Evolutionary conservation across 345 rosid genomes (phyloP).

Genomic region (Citrus inodora): DNA sequence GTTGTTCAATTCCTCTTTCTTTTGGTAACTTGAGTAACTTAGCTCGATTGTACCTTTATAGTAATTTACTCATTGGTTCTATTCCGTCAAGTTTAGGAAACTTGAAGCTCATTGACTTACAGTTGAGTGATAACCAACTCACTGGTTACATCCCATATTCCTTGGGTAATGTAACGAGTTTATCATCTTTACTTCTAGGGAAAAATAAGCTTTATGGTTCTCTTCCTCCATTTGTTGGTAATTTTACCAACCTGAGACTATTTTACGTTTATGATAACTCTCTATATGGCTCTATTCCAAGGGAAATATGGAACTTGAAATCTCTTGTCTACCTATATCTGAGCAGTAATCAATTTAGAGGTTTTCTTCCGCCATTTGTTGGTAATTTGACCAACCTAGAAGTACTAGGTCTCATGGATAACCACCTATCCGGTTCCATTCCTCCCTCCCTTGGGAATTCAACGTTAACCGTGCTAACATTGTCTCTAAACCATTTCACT

Average conservation of each 20-base stretch:
- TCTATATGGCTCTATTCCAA: constrained; percentile 4
- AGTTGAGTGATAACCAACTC: neutral
- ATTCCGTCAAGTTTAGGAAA: neutral
- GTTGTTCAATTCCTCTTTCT: neutral
- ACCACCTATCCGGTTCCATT: too few relatives aligned
- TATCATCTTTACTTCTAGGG: neutral
- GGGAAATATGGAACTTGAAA: too few relatives aligned
- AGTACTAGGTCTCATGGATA: neutral
- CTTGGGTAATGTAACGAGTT: constrained; percentile 4
- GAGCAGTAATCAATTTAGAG: neutral
- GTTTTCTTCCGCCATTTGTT: neutral
- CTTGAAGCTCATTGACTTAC: neutral
- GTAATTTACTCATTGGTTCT: neutral
- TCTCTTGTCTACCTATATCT: too few relatives aligned
- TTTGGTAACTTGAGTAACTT: neutral
- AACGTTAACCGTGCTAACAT: neutral
- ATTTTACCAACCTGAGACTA: too few relatives aligned
- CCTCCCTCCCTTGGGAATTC: too few relatives aligned
- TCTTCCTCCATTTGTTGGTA: too few relatives aligned
- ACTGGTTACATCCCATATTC: neutral
- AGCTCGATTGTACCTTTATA: neutral
- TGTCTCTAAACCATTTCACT: neutral
- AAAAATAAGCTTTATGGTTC: constrained; percentile 11
- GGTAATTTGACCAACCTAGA: neutral
- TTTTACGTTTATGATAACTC: too few relatives aligned